Evolutionary conservation across 768 basidiomycete genomes (phyloP).

Genomic region (Leccinum variicolor): DNA sequence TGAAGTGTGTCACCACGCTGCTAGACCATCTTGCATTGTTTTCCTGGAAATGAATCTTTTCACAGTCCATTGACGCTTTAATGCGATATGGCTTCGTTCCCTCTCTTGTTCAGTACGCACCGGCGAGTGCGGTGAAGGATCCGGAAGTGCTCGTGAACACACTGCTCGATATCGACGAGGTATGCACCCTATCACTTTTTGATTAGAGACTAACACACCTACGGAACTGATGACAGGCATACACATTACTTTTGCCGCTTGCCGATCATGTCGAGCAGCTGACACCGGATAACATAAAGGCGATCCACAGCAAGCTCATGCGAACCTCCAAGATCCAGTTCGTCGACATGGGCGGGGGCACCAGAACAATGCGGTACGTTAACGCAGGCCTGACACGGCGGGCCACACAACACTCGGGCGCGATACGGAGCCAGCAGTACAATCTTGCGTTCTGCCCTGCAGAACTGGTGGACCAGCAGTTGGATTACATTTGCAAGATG

Average conservation of each 20-base stretch:
- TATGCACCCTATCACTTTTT: background rate
- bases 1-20: constrained; percentile 12
- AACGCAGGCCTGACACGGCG: constrained; percentile 30
- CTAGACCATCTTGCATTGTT: background rate
- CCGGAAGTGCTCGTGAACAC: constrained; percentile 17
- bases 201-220: background rate
- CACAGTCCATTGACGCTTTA: constrained; percentile 26
- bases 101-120: constrained; percentile 22
- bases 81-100: constrained; percentile 25
- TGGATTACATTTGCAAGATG: constrained; percentile 36
- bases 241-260: constrained; percentile 18
- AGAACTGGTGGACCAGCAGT: constrained; percentile 30
- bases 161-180: constrained; percentile 28
- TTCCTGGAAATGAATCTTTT: background rate
- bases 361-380: constrained; percentile 22
- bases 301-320: constrained; percentile 29
- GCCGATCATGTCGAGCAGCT: constrained; percentile 24
- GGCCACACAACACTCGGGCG: constrained; percentile 27
- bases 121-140: constrained; percentile 24
- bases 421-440: constrained; percentile 31
- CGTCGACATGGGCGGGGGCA: constrained; percentile 7
- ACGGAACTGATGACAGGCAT: too few relatives aligned
- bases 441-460: constrained; percentile 32
- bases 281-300: constrained; percentile 29
- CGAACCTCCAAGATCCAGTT: constrained; percentile 30